Conservation (phyloP, 2,329 filamentous ascomycete species). For the Beauveria pseudobassiana region DNA sequence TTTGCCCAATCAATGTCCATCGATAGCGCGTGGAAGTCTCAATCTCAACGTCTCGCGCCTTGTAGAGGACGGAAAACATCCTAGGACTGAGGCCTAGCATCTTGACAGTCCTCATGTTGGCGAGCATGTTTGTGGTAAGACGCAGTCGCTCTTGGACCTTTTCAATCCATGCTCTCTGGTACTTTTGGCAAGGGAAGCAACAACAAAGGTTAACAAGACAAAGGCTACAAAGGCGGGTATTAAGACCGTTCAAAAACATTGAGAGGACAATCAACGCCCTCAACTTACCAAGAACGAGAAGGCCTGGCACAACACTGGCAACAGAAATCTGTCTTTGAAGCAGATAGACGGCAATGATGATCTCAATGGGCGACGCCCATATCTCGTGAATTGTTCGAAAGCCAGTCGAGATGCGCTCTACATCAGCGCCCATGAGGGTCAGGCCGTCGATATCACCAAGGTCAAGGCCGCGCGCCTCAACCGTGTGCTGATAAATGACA, state of each 20-base stretch:
- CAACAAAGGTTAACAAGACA: slow-evolving; percentile 17
- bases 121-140: slow-evolving; percentile 21
- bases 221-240: not conserved
- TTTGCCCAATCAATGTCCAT: slow-evolving; percentile 13
- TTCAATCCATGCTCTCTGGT: slow-evolving; percentile 20
- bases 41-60: slow-evolving; percentile 17
- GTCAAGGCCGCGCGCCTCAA: not conserved
- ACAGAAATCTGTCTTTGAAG: slow-evolving; percentile 37
- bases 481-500: slow-evolving; percentile 1
- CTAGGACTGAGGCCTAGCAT: slow-evolving; percentile 21
- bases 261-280: too few relatives aligned
- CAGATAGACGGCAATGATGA: slow-evolving; percentile 36
- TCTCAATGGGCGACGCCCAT: slow-evolving; percentile 34
- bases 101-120: slow-evolving; percentile 24
- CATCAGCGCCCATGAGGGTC: slow-evolving; percentile 38
- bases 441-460: slow-evolving; percentile 1
- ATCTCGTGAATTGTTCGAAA: slow-evolving; percentile 32
- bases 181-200: slow-evolving; percentile 14
- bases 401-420: slow-evolving; percentile 30
- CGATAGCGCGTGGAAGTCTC: slow-evolving; percentile 17
- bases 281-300: slow-evolving; percentile 20
- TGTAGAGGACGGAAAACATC: slow-evolving; percentile 15
- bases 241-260: too few relatives aligned
- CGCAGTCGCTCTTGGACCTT: slow-evolving; percentile 22
- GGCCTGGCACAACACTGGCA: slow-evolving; percentile 37